Base-by-base conservation (phyloP, 495 filamentous ascomycete genomes). In the Podospora comata region DNA sequence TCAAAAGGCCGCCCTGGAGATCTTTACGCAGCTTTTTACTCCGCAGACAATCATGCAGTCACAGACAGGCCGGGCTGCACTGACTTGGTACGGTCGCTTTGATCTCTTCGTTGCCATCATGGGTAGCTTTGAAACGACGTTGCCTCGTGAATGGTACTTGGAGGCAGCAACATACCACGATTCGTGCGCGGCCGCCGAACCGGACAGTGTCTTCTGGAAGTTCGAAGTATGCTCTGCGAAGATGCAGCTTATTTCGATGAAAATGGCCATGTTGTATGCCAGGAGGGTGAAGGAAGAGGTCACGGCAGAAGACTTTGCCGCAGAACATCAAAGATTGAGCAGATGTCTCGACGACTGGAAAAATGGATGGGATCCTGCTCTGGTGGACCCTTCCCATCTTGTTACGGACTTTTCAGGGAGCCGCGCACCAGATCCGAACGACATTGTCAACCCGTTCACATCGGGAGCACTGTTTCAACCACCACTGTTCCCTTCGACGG, bases 41-140 rank as follows among this genome's bases (percentile, higher is more conserved):
- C 92, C 93, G 2, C 82, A 93, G 66, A 89, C 91, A 0, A 88
- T 91, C 26, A 90, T 90, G 79, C 80, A 90, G 69, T 87, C 86
- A 34, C 82, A 89, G 32, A 83, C 89, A 23, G 86, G 87, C 59
- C 88, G 89, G 34, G 87, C 89, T 71, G 85, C 96, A 55, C 86
- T 95, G 58, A 81, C 84, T 23, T 97, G 95, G 95, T 97, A 97
- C 76, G 85, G 87, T 19, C 91, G 92, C 39, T 97, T 96, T 71
- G 95, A 98, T 73, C 84, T 96, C 3, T 90, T 93, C 61, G 90
- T 89, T 5, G 89, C 91, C 18, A 85, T 97, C 66, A 85, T 97
- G 82, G 90, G 92, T 48, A 91, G 91, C 13, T 89, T 89, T 69
- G 87, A 90, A 71, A 87, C 91, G 0, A 85, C 90, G 16, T 82